Evolutionary conservation across 75 land plant genomes (phyloP), one percentile per base, ranked within the genome.

Genomic region (Sequoia sempervirens): DNA sequence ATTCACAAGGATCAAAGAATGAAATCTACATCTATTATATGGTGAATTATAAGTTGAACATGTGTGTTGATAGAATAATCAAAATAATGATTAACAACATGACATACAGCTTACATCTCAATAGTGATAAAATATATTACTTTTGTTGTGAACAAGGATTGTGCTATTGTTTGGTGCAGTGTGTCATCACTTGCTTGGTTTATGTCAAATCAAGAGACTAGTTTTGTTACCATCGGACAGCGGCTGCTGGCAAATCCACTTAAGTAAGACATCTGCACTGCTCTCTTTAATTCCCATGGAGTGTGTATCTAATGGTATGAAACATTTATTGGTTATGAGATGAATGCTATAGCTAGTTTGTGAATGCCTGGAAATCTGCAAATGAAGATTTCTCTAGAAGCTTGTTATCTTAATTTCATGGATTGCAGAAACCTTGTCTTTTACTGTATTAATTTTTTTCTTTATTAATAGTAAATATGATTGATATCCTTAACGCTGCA

Each of bases 181-280:
- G 97, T 96, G 45, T 96, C 99, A 45, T 96, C 99, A 83, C 89
- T 96, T 56, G 99, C 99, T 18, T 96, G 97, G 94, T 96, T 96
- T 84, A 96, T 96, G 99, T 96, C 99, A 70, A 93, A 92, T 87
- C 99, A 96, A 70, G 97, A 96, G 79, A 95, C 94, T 6, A 96
- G 99, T 85, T 96, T 96, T 92, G 99, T 96, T 58, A 96, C 99
- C 61, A 92, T 96, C 84, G 99, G 94, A 66, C 99, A 96, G 76
- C 89, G 99, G 61, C 91, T 96, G 26, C 88, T 96, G 36, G 97
- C 99, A 75, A 88, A 86, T 72, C 98, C 99, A 41, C 88, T 96
- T 4, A 95, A 90, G 99, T 97, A 91, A 90, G 99, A 32, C 81
- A 69, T 50, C 11, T 20, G 17, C 43, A 84, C 18, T n/a, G 9